Conservation (phyloP, 345 rosid genomes). For the Noccaea caerulescens region DNA sequence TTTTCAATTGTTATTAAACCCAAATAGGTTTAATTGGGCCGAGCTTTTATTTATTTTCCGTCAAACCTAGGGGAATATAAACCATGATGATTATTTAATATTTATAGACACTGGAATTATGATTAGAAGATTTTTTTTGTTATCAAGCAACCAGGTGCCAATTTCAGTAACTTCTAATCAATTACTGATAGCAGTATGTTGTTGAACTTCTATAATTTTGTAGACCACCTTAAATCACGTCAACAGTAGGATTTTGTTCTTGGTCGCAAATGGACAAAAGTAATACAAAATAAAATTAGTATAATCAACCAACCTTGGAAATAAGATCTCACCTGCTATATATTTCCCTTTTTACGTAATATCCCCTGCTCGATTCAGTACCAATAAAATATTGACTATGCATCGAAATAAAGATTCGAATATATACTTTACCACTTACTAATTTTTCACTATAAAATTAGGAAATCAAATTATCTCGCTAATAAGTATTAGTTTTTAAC, state of each 20-base stretch:
- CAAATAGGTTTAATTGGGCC: background rate
- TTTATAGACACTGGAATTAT: too few species aligned
- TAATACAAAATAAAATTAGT: background rate
- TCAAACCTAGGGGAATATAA: too few species aligned
- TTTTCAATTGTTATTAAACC: background rate
- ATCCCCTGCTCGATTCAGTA: slow-evolving; percentile 7
- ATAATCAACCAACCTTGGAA: slow-evolving; percentile 14
- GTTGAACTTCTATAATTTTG: too few species aligned
- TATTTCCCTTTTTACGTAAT: slow-evolving; percentile 16
- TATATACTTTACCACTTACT: background rate
- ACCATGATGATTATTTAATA: too few species aligned
- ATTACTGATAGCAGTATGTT: too few species aligned
- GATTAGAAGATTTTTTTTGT: too few species aligned
- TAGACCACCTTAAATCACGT: background rate
- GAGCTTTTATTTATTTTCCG: background rate
- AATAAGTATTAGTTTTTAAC: background rate
- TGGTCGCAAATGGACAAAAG: slow-evolving; percentile 6
- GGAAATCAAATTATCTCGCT: slow-evolving; percentile 12
- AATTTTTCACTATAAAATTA: background rate
- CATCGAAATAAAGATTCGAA: slow-evolving; percentile 26
- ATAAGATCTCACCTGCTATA: background rate
- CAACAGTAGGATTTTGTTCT: background rate
- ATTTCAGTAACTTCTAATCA: too few species aligned
- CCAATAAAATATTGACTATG: background rate
- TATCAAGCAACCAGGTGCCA: too few species aligned